A percentile compares a stretch with the other conserved stretches of the same genome.
These are phyloP conservation scores for Emericellopsis terricola DNA, from an alignment of 495 filamentous ascomycete species.

Conservation along the genomic window DNA sequence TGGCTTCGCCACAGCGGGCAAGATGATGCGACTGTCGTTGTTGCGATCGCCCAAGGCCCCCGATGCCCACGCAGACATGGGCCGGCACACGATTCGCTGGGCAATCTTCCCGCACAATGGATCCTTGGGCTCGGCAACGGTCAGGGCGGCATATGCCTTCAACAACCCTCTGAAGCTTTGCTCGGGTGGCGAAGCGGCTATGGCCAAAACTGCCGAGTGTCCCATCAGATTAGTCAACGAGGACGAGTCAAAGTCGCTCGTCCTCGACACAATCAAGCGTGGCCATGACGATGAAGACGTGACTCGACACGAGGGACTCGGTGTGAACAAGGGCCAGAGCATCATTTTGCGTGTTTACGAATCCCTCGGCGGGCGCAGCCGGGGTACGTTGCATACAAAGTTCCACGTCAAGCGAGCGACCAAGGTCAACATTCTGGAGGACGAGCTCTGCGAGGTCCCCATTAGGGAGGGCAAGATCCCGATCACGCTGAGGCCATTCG, in stretches of 20 bases:
- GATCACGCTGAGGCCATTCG: constrained; percentile 66
- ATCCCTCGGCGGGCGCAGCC: constrained; percentile 66
- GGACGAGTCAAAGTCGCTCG: constrained; percentile 26
- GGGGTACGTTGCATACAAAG: constrained; percentile 43
- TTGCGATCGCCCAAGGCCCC: constrained; percentile 90
- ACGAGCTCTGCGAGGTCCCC: constrained; percentile 42
- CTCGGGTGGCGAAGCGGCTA: constrained; percentile 17
- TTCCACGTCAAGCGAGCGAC: constrained; percentile 56
- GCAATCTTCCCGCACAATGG: constrained; percentile 79
- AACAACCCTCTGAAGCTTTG: constrained; percentile 50
- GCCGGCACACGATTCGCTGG: constrained; percentile 72
- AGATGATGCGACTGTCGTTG: constrained; percentile 77
- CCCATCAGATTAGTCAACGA: constrained; percentile 38
- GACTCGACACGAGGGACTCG: constrained; percentile 46
- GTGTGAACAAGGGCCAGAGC: constrained; percentile 46
- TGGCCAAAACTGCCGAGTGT: constrained; percentile 14
- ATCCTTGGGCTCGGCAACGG: constrained; percentile 45
- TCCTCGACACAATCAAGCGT: constrained; percentile 76
- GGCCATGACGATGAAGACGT: constrained; percentile 93
- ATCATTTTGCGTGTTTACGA: constrained; percentile 78
- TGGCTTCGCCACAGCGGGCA: constrained; percentile 84
- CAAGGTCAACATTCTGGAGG: constrained; percentile 67
- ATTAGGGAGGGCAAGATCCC: constrained; percentile 32
- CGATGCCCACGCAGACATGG: constrained; percentile 95
- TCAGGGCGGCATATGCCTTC: constrained; percentile 77